Base-by-base conservation (phyloP, 225 moss, liverwort and hornwort species). In the Sphagnum tenellum region DNA sequence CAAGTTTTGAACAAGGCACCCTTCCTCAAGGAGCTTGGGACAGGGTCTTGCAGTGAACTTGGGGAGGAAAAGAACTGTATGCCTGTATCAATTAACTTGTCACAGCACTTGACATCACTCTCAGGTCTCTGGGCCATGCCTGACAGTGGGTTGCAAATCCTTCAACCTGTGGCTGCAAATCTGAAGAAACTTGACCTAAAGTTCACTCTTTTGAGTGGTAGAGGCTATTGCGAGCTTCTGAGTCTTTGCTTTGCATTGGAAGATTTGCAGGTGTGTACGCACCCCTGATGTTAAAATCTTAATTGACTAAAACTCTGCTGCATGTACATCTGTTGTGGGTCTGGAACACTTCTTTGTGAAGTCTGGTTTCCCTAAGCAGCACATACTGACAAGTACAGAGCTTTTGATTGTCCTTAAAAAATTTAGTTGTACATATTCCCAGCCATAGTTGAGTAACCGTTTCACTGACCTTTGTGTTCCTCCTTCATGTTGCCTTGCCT, bases 111-210 rank as follows among this genome's bases (percentile, higher is more conserved):
- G 65, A 75, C 72, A 59, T 66, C 74, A 45, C 76, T 94, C 46
- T 89, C 87, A 4, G 94, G 91, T 55, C 75, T 91, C 62, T 86
- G 81, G 76, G 66, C 71, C 9, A 76, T 94, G 7, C 56, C 45
- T 51, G 91, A 91, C 54, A 14, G 6, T 59, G 87, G 75, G 47
- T 54, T 88, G 50, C 58, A 84, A 10, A 72, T 72, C 69, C 61
- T 84, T 50, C 68, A 77, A 4, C 80, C 84, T 49, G 8, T 75
- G 58, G 83, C 89, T 48, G 63, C 81, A 14, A 86, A 86, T 56
- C 74, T 94, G 49, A 94, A 59, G 62, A 88, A 81, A 71, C 73
- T 94, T 67, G 86, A 94, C 63, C 81, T 94, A 44, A 80, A 79
- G 64, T 89, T 73, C 67, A 73, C 81, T 11, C 70, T 77, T 58